phyloP scores from a whole-genome alignment of 257 asterid genomes.

The Fraxinus americana region DNA sequence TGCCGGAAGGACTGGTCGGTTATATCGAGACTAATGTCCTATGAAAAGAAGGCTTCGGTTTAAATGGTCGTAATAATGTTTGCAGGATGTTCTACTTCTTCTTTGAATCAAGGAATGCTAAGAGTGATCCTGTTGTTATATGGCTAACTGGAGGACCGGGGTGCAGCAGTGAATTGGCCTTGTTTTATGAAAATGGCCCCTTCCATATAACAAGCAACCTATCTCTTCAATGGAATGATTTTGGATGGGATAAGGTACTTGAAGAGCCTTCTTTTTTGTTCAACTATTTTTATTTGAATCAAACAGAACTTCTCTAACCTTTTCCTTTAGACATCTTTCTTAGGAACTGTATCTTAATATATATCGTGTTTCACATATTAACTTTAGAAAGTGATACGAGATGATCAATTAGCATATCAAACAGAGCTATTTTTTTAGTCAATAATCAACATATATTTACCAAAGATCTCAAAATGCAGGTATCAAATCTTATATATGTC shows the following conservation, averaged over 20 bases:
- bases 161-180: constrained; percentile 44
- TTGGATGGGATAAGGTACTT: constrained; percentile 43
- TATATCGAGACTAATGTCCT: no score
- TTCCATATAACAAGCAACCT: constrained; percentile 34
- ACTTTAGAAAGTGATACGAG: no score
- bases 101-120: constrained; percentile 27
- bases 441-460: neutral
- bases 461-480: constrained; percentile 31
- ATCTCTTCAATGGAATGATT: constrained; percentile 37
- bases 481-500: constrained; percentile 53
- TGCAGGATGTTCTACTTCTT: constrained; percentile 44
- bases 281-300: neutral
- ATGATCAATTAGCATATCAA: no score
- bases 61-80: neutral
- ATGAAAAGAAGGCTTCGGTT: neutral
- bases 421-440: no score
- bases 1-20: no score
- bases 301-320: neutral
- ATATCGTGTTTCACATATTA: no score
- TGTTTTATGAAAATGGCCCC: constrained; percentile 47
- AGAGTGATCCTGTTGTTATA: constrained; percentile 38
- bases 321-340: neutral
- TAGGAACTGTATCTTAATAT: no score
- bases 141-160: constrained; percentile 52
- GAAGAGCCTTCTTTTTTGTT: neutral